Conservation (phyloP, 140 eudicot genomes). For the Oenanthe javanica region DNA sequence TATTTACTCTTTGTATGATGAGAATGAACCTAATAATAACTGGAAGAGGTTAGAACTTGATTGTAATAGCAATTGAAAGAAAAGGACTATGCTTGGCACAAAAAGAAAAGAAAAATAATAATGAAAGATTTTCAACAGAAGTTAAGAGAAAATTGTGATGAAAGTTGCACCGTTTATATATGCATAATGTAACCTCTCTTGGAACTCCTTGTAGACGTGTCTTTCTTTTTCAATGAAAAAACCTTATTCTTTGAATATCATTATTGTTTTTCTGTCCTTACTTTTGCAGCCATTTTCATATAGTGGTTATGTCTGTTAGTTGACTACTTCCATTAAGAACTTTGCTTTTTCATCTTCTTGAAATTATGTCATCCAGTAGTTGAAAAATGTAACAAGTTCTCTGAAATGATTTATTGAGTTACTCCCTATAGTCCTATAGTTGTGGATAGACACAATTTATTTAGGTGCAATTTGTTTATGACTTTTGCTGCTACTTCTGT, state of each 20-base stretch:
- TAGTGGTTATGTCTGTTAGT: not conserved
- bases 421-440: too few species aligned
- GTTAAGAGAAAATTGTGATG: not conserved
- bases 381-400: not conserved
- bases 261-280: not conserved
- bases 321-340: too few species aligned
- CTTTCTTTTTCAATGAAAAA: not conserved
- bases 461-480: not conserved
- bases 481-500: slow-evolving; percentile 3
- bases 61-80: not conserved
- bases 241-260: not conserved
- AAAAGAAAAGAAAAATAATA: not conserved
- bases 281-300: not conserved
- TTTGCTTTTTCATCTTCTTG: not conserved
- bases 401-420: not conserved
- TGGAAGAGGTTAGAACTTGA: not conserved
- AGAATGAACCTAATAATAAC: not conserved
- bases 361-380: not conserved
- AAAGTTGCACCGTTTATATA: not conserved
- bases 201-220: not conserved
- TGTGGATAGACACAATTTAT: not conserved
- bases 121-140: not conserved
- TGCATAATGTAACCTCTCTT: not conserved
- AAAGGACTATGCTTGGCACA: not conserved
- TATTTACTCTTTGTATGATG: not conserved